Base-by-base conservation (phyloP, 2,329 filamentous ascomycete species). In the Aureobasidium sp. region DNA sequence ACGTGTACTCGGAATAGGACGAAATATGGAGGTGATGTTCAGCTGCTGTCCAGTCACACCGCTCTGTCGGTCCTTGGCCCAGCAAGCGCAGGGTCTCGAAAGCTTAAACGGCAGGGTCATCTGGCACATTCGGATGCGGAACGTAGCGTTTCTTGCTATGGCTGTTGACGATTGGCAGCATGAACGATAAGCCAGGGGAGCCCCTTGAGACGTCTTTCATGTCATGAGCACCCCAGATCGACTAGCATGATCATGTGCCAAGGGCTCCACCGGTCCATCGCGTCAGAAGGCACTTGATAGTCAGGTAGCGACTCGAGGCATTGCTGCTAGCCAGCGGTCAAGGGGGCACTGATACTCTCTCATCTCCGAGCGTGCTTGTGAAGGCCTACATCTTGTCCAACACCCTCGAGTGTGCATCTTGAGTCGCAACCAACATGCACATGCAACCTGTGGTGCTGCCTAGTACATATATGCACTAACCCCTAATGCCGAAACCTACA, bases 401-500 rank as follows among this genome's bases (percentile, higher is more conserved):
- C 51, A 55, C 37, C 36, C 37, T 31, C 51, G 37, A 14, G 5
- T 8, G 15, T 55, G 51, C 37, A 14, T 42, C 51, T 42, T 15
- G 20, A 12, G 51, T 14, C 17, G 17, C 53, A 41, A 31, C 42
- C 37, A 55, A 42, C 37, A 22, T 45, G 53, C 53, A 57, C 25
- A 45, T 57, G 39, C 53, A 57, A 42, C 37, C 9, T 34, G 31
- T 34, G 31, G 31, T 34, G 31, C 31, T 34, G 11, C 31, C 31
- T 34, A 34, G 31, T 34, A 34, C 31, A 34, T 34, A 34, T 34
- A 34, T 34, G 27, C 8, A 25, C 44, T 44, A 31, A 56, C 52
- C 31, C 41, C 53, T 57, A 42, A 74, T 74, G 72, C 71, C 72
- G 6, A 72, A 68, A 62, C 73, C 72, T 45, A 65, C 70, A 60